A percentile compares a stretch with the other conserved stretches of the same genome.
These are phyloP conservation scores for Bacidia gigantensis DNA, from an alignment of 495 filamentous ascomycete species.

Conservation along the genomic window DNA sequence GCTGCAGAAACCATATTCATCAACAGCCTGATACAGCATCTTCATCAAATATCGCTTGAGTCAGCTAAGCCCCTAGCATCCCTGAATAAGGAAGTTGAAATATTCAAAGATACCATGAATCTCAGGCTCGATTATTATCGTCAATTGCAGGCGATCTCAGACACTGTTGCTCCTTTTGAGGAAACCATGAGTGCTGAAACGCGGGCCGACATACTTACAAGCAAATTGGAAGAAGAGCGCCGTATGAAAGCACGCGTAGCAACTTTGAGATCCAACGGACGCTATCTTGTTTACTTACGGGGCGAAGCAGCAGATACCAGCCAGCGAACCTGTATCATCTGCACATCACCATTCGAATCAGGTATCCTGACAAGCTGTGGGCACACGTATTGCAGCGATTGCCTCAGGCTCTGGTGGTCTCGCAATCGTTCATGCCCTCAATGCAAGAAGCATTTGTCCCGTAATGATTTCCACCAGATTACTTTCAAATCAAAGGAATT, in stretches of 20 bases:
- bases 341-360: constrained; percentile 52
- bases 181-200: constrained; percentile 36
- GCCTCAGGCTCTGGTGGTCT: constrained; percentile 62
- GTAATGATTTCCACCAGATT: constrained; percentile 62
- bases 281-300: constrained; percentile 53
- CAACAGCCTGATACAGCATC: constrained; percentile 36
- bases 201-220: constrained; percentile 26
- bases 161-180: constrained; percentile 64
- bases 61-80: constrained; percentile 48
- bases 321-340: constrained; percentile 64
- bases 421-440: constrained; percentile 54
- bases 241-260: constrained; percentile 39
- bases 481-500: constrained; percentile 64
- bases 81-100: constrained; percentile 59
- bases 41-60: constrained; percentile 45
- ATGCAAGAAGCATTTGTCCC: constrained; percentile 54
- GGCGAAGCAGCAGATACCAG: constrained; percentile 45
- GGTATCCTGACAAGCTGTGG: constrained; percentile 85
- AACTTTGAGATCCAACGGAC: constrained; percentile 49
- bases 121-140: constrained; percentile 73
- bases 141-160: constrained; percentile 77
- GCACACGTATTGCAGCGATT: constrained; percentile 80
- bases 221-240: constrained; percentile 31
- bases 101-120: constrained; percentile 68
- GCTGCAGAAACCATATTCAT: constrained; percentile 49